Conservation (phyloP, 768 basidiomycete species). For the Phylloporus rhodoxanthus region DNA sequence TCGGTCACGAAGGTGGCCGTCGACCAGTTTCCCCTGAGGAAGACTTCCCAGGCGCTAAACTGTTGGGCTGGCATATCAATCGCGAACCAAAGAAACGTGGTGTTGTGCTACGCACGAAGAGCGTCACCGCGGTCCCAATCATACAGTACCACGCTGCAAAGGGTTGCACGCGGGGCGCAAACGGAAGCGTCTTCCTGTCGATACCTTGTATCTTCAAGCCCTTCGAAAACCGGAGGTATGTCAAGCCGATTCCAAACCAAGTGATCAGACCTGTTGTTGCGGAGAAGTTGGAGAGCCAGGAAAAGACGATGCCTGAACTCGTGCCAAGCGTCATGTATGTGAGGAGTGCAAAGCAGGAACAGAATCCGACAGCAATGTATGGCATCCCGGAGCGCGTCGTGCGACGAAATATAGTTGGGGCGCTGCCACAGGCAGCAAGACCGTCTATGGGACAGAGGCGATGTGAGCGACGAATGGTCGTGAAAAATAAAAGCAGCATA, state of each 20-base stretch:
- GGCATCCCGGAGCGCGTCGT: conserved; percentile 40
- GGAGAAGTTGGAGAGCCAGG: conserved; percentile 35
- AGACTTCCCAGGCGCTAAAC: conserved; percentile 40
- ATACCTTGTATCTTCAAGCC: conserved; percentile 49
- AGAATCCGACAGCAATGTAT: conserved; percentile 33
- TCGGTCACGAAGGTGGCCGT: conserved; percentile 37
- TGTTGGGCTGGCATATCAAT: conserved; percentile 11
- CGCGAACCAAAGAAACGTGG: too few relatives aligned
- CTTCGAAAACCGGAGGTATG: conserved; percentile 42
- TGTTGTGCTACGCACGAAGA: conserved; percentile 30
- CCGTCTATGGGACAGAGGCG: conserved; percentile 35
- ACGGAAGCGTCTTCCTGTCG: conserved; percentile 44
- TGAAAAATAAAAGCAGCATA: conserved; percentile 4
- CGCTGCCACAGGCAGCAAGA: conserved; percentile 47
- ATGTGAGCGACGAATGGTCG: not conserved
- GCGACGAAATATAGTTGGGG: conserved; percentile 46
- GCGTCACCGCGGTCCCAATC: conserved; percentile 22
- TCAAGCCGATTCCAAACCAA: conserved; percentile 42
- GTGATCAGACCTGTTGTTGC: conserved; percentile 38
- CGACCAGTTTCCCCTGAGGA: conserved; percentile 36
- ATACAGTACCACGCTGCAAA: conserved; percentile 36
- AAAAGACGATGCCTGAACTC: conserved; percentile 36
- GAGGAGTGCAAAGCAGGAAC: conserved; percentile 19
- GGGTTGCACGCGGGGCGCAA: conserved; percentile 36
- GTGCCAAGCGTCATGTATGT: conserved; percentile 36